Evolutionary conservation across 1,284 basidiomycete species (phyloP).

Genomic region (Chondrostereum purpureum): DNA sequence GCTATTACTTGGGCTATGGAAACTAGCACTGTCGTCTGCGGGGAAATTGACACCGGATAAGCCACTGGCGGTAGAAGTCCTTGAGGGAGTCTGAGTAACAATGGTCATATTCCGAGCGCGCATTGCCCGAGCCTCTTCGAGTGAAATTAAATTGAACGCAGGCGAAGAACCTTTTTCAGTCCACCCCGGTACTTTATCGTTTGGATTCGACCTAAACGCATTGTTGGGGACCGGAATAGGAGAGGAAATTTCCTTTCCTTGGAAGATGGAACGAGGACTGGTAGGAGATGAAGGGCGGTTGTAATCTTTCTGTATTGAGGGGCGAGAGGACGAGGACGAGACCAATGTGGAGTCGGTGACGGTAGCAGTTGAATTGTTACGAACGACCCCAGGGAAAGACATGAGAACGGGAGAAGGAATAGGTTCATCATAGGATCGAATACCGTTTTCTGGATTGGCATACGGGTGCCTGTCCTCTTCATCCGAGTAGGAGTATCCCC

Average conservation of each 20-base stretch:
- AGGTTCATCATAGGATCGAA: constrained; percentile 29
- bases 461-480: constrained; percentile 56
- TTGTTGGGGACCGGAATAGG: constrained; percentile 34
- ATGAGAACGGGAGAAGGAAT: constrained; percentile 20
- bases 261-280: constrained; percentile 28
- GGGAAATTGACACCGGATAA: constrained; percentile 19
- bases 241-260: constrained; percentile 47
- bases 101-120: constrained; percentile 50
- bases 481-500: constrained; percentile 19
- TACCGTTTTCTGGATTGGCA: constrained; percentile 62
- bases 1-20: constrained; percentile 18
- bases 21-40: constrained; percentile 22
- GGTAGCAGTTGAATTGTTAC: constrained; percentile 49
- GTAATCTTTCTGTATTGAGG: background rate
- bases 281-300: constrained; percentile 16
- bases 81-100: constrained; percentile 30
- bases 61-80: constrained; percentile 17
- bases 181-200: constrained; percentile 33
- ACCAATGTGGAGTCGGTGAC: constrained; percentile 46
- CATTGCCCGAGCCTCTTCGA: constrained; percentile 70
- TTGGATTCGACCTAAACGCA: constrained; percentile 19
- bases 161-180: constrained; percentile 38
- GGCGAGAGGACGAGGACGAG: constrained; percentile 23
- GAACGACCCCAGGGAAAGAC: constrained; percentile 21
- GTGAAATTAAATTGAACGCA: constrained; percentile 60